These are phyloP conservation scores for Roridomyces roridus DNA, from an alignment of 768 basidiomycete genomes.

Conservation along the genomic window DNA sequence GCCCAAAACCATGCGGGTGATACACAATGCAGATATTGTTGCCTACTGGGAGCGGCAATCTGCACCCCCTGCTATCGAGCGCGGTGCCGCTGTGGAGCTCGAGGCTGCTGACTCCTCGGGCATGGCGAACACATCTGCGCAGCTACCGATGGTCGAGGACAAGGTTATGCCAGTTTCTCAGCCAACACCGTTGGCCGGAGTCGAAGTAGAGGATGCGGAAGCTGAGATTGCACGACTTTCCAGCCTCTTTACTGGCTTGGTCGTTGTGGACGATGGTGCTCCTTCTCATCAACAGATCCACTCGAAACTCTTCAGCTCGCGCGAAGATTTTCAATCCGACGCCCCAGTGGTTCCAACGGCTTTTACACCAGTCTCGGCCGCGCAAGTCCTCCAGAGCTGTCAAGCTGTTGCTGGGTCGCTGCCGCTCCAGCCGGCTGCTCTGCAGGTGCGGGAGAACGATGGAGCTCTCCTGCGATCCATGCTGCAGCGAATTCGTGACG, in stretches of 20 bases:
- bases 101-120: not conserved
- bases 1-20: not conserved
- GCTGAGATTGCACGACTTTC: not conserved
- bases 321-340: not conserved
- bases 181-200: not conserved
- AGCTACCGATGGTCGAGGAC: not conserved
- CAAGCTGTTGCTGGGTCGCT: not conserved
- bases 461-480: not conserved
- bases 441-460: not conserved
- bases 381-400: not conserved
- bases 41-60: not conserved
- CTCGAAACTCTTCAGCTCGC: slow-evolving; percentile 6
- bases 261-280: slow-evolving; percentile 1
- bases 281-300: not conserved
- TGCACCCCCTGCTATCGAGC: not conserved
- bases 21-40: not conserved
- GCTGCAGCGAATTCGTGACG: not conserved
- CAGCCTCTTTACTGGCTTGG: not conserved
- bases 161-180: not conserved
- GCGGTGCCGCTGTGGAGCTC: not conserved
- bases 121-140: not conserved
- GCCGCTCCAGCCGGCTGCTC: not conserved
- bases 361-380: not conserved
- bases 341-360: not conserved
- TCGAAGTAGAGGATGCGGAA: not conserved